These are phyloP conservation scores for Cinchona pubescens DNA, from an alignment of 257 asterid genomes.

Conservation along the genomic window DNA sequence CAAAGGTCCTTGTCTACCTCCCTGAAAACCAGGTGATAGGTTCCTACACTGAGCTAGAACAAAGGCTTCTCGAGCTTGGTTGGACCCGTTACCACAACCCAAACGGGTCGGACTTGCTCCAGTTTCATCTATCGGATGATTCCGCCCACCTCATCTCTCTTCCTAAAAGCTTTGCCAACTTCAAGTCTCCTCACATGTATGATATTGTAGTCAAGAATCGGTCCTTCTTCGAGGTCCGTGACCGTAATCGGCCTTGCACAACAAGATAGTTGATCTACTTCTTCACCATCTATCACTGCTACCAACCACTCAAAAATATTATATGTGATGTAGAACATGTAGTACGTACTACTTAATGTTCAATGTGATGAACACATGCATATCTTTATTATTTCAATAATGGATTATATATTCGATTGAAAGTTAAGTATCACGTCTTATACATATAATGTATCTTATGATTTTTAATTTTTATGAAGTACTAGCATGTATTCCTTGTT, in stretches of 20 bases:
- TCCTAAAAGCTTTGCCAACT: conserved; percentile 26
- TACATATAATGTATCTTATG: background rate
- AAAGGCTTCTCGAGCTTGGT: conserved; percentile 25
- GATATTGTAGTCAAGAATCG: conserved; percentile 43
- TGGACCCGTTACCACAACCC: conserved; percentile 32
- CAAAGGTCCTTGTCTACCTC: conserved; percentile 30
- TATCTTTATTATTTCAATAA: too few species aligned
- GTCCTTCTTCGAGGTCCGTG: conserved; percentile 43
- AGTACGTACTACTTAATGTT: too few species aligned
- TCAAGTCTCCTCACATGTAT: conserved; percentile 32
- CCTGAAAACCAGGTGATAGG: conserved; percentile 26
- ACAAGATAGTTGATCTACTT: background rate
- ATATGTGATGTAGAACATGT: too few species aligned
- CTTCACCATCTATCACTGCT: background rate
- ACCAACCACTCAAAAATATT: too few species aligned
- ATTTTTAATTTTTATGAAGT: background rate
- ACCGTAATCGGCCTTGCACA: background rate
- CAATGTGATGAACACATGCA: too few species aligned
- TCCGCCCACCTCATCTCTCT: conserved; percentile 35
- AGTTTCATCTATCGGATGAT: conserved; percentile 34
- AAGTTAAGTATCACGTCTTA: too few species aligned
- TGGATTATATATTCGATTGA: too few species aligned
- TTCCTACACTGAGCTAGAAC: conserved; percentile 33
- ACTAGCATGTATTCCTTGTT: background rate
- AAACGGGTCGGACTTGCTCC: conserved; percentile 22